A percentile compares a stretch with the other conserved stretches of the same genome.
Conservation (phyloP, 352 stramenopile genomes). For the Phytopythium kandeliae region DNA sequence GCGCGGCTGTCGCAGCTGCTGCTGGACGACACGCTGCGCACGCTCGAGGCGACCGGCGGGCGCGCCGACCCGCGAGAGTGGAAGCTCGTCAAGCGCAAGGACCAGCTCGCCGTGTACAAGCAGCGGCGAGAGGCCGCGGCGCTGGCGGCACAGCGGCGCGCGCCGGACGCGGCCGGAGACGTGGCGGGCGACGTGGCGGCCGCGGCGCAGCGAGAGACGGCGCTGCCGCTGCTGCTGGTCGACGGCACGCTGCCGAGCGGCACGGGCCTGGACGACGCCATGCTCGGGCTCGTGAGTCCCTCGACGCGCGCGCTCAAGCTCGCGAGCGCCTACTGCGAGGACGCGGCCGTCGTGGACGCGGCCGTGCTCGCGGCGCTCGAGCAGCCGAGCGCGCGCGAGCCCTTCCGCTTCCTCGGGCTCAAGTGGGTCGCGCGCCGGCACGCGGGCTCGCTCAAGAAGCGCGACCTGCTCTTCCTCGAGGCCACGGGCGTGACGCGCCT, state of each 20-base stretch:
- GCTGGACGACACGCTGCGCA: slow-evolving; percentile 26
- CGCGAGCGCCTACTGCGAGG: slow-evolving; percentile 35
- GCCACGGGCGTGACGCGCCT: slow-evolving; percentile 27
- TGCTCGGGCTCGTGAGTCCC: slow-evolving; percentile 49
- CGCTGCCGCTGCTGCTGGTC: slow-evolving; percentile 37
- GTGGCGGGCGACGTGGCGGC: slow-evolving; percentile 4
- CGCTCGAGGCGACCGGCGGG: slow-evolving; percentile 18
- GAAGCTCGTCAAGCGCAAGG: slow-evolving; percentile 62
- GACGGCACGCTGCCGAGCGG: slow-evolving; percentile 36
- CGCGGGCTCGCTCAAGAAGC: slow-evolving; percentile 27
- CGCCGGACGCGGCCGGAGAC: neutral
- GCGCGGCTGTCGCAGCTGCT: slow-evolving; percentile 28
- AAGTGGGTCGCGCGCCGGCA: slow-evolving; percentile 45
- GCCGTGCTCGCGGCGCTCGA: slow-evolving; percentile 37
- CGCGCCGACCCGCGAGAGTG: slow-evolving; percentile 40
- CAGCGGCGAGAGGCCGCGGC: slow-evolving; percentile 19
- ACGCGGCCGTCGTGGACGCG: slow-evolving; percentile 30
- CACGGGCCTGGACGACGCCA: slow-evolving; percentile 37
- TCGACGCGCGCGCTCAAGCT: slow-evolving; percentile 57
- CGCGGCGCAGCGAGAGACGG: slow-evolving; percentile 14
- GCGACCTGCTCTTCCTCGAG: slow-evolving; percentile 58
- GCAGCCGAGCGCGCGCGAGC: slow-evolving; percentile 25
- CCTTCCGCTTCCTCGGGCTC: slow-evolving; percentile 51
- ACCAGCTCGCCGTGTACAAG: slow-evolving; percentile 54
- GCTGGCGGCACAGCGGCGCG: no score